Base-by-base conservation (phyloP, 2,329 filamentous ascomycete species). In the Penicillium sp. region DNA sequence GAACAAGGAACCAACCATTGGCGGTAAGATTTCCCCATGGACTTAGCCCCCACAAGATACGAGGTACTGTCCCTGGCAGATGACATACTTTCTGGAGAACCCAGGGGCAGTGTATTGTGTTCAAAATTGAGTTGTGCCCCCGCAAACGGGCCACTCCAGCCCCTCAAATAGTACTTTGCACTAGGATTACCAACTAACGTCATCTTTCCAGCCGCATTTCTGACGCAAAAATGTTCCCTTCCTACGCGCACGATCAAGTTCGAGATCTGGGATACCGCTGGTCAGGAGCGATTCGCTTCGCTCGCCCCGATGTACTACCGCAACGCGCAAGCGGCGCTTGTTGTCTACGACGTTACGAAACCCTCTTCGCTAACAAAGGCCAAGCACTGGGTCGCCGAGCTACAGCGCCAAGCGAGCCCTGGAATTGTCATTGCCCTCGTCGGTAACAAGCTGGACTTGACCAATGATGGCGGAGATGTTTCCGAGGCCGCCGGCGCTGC, bases 221-320 rank as follows among this genome's bases (percentile, higher is more conserved):
- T 99, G 66, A 99, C 94, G 68, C 94, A 99, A 80, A 99, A 97
- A 86, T 97, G 93, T 82, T 94, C 91, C 71, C 89, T 97, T 42
- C 93, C 93, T 35, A 92, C 88, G 69, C 86, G 93, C 74, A 97
- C 91, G 57, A 78, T 77, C 66, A 78, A 77, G 65, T 93, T 93
- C 73, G 90, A 93, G 76, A 97, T 99, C 72, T 99, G 93, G 93
- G 93, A 99, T 81, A 97, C 93, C 17, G 93, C 94, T 43, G 93
- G 93, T 73, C 93, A 99, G 79, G 93, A 99, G 81, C 91, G 93
- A 63, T 99, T 97, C 74, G 93, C 93, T 69, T 95, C 90, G 51
- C 86, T 97, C 60, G 94, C 94, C 52, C 94, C 93, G 69, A 97
- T 97, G 94, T 99, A 99, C 84, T 97, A 97, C 82, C 92, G 93